Evolutionary conservation across 495 filamentous ascomycete species (phyloP).

Genomic region (Daldinia grandis): DNA sequence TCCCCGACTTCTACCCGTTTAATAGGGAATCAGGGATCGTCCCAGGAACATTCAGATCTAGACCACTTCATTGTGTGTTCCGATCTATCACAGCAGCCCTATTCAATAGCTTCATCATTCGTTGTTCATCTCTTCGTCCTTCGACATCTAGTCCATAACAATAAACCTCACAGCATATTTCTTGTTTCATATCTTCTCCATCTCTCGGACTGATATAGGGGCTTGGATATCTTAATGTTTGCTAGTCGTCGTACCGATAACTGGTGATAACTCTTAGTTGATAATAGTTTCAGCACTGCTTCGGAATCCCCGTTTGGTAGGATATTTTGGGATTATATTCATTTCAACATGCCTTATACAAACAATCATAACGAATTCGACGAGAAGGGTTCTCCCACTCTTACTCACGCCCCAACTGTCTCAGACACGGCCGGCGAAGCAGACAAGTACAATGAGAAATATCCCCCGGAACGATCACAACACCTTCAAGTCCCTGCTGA

Average conservation of each 20-base stretch:
- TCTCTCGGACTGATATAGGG: background rate
- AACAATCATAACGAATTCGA: conserved; percentile 26
- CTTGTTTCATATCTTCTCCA: background rate
- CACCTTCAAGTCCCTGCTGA: conserved; percentile 36
- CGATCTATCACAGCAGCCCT: conserved; percentile 13
- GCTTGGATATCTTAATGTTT: background rate
- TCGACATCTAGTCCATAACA: no score
- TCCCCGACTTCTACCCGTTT: conserved; percentile 30
- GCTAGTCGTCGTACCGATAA: background rate
- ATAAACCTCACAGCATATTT: background rate
- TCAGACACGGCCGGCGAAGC: conserved; percentile 36
- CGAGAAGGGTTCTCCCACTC: conserved; percentile 41
- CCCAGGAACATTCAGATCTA: conserved; percentile 20
- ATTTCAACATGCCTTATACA: conserved; percentile 29
- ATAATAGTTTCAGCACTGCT: background rate
- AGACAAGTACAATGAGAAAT: conserved; percentile 34
- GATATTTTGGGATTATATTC: background rate
- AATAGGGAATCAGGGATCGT: conserved; percentile 17
- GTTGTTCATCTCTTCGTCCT: conserved; percentile 2
- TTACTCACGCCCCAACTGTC: conserved; percentile 41
- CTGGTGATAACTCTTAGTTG: background rate
- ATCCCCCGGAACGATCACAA: conserved; percentile 28
- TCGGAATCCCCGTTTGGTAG: background rate
- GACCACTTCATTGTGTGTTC: conserved; percentile 39
- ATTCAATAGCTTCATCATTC: conserved; percentile 17